Base-by-base conservation (phyloP, 371 early-diverging fungal species). In the Mucor velutinosus region DNA sequence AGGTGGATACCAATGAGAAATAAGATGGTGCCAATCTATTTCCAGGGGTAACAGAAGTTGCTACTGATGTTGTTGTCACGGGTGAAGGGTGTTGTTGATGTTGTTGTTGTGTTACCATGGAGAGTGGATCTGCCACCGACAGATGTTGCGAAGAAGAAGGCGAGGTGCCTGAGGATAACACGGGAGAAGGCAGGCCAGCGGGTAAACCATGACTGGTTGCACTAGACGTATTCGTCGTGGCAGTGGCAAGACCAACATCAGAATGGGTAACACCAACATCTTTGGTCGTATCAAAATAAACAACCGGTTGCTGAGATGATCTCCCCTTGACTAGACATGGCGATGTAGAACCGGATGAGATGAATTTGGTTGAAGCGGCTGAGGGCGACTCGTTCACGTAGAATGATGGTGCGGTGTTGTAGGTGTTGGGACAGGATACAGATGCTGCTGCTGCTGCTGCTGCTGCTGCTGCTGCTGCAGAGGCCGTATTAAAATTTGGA, bases 1-100 rank as follows among this genome's bases (percentile, higher is more conserved):
- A 58, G 17, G 60, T 51, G 23, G 32, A 58, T 33, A 32, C 49
- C 19, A 41, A 37, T 39, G 29, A 60, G 60, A 19, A 33, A 69
- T 59, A 69, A 60, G 70, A 53, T 55, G 70, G 59, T 64, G 60
- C 45, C 58, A 58, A 32, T 60, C 60, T 59, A 51, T 59, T 69
- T 55, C 60, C 65, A 65, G 70, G 65, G 70, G 70, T 53, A 43
- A 27, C 37, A 15, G 25, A 19, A 19, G 39, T 57, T 53, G 53
- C 53, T 53, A 53, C 53, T 27, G 53, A 53, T 53, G 53, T 53
- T 53, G 53, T 53, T 53, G 53, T 53, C 53, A 57, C 32, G 30
- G 33, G 58, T 57, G 33, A 33, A 57, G 33, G 58, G 19, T 33
- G 56, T 23, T 29, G 56, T 21, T 12, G 12, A 6, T 17, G 43